Conservation (phyloP, 164 flowering plant genomes). For the Magnolia changhungtana region DNA sequence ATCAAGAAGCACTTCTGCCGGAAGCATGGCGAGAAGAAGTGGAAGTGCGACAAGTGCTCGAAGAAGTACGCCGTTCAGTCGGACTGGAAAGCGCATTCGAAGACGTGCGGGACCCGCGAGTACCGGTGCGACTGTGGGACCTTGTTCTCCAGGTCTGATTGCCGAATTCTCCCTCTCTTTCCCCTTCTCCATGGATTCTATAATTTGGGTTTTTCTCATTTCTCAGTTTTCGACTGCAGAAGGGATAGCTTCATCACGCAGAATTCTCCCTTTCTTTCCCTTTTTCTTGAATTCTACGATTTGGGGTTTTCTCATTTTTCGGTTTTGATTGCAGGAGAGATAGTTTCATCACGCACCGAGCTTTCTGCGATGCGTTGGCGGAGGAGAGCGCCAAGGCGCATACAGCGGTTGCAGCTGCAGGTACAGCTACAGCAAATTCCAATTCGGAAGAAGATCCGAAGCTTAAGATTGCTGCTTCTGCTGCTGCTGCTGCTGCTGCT, state of each 20-base stretch:
- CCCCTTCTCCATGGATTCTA: neutral
- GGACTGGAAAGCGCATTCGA: conserved; percentile 93
- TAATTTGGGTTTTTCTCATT: neutral
- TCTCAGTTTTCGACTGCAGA: conserved; percentile 26
- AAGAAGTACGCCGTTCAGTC: conserved; percentile 87
- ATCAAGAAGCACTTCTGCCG: conserved; percentile 82
- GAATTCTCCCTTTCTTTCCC: neutral
- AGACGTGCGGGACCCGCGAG: conserved; percentile 78
- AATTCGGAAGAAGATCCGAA: conserved; percentile 22
- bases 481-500: conserved; percentile 38
- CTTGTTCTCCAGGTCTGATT: conserved; percentile 67
- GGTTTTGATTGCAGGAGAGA: conserved; percentile 51
- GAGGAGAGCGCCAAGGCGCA: conserved; percentile 58
- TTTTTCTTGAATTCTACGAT: neutral
- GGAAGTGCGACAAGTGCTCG: conserved; percentile 83
- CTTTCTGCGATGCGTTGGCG: conserved; percentile 85
- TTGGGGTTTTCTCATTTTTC: neutral
- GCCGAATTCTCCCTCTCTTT: neutral
- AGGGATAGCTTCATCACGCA: conserved; percentile 73
- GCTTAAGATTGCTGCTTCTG: conserved; percentile 9
- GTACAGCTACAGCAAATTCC: conserved; percentile 1
- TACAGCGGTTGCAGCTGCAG: neutral
- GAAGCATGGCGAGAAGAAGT: conserved; percentile 94
- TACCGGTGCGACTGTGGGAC: conserved; percentile 92
- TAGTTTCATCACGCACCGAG: conserved; percentile 83